phyloP scores from a whole-genome alignment of 23 red algal species.

The Chondrus crispus region DNA sequence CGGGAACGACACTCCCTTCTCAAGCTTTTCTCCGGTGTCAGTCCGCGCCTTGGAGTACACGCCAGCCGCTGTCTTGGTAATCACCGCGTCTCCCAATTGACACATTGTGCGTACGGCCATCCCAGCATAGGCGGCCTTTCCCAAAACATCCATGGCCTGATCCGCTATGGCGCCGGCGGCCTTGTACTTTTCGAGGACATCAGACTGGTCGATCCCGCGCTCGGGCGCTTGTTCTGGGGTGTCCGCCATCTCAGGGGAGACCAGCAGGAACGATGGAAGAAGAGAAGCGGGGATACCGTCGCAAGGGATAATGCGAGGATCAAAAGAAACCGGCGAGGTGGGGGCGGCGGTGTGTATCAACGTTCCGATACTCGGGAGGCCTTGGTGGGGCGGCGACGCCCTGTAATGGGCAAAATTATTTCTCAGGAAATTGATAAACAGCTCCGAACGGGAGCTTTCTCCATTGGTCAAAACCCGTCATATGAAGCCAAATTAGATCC shows the following conservation, averaged over 20 bases:
- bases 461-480: no score
- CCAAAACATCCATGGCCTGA: slow-evolving; percentile 69
- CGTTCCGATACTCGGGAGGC: no score
- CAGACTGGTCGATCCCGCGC: slow-evolving; percentile 75
- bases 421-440: no score
- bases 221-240: slow-evolving; percentile 23
- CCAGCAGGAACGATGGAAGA: not conserved
- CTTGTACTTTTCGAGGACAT: slow-evolving; percentile 99
- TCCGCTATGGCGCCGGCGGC: slow-evolving; percentile 83
- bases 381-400: no score
- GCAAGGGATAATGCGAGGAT: not conserved
- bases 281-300: not conserved
- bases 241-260: slow-evolving; percentile 32
- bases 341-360: not conserved
- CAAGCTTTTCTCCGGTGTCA: slow-evolving; percentile 76
- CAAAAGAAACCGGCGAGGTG: not conserved
- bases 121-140: slow-evolving; percentile 46
- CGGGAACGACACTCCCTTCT: slow-evolving; percentile 95
- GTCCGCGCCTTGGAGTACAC: slow-evolving; percentile 89
- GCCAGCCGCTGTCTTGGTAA: slow-evolving; percentile 53
- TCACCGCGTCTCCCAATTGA: slow-evolving; percentile 77
- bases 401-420: no score
- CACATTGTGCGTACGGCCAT: slow-evolving; percentile 73
- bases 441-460: no score
- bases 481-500: no score